Evolutionary conservation across 371 early-diverging fungal genomes (phyloP), one percentile per base, ranked within the genome.

Genomic region (Mucor irregularis): DNA sequence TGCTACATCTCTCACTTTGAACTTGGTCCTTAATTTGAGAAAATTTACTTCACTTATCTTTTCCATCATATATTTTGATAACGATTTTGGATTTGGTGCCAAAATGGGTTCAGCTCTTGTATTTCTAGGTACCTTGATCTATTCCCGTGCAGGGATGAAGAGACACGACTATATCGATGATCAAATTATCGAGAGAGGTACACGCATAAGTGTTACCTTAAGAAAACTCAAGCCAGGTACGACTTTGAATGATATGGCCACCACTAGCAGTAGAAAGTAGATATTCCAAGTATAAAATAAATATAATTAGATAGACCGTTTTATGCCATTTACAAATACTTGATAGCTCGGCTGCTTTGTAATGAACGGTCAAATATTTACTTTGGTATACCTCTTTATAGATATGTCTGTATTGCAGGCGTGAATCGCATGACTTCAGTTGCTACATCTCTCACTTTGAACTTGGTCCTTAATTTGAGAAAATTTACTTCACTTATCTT

Each of bases 21-120:
- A 94, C 53, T 80, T 95, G 16, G 90, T 94, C 5, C 77, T 95
- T 17, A 92, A 89, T 46, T 56, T 95, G 13, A 85, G 96, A 38
- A 95, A 95, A 68, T 88, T 93, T 39, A 81, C 88, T 0, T 89
- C 90, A 22, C 68, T 95, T 28, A 57, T 91, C 24, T 74, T 95
- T 22, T 93, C 93, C 2, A 84, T 94, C n/a, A n/a, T 89, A 24
- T 78, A 90, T 29, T 95, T 95, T 67, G 75, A 87, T 33, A 92
- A 91, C 62, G 76, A 80, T 1, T 86, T 92, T 62, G 85, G 88
- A 0, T 56, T 66, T 3, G 83, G 85, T 25, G 84, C 89, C 53
- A 68, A 78, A 42, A 45, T 82, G 7, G 95, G 95, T 17, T 80
- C 92, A 13, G 61, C 65, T 22, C 57, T 91, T 37, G 93, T 92